A percentile compares a stretch with the other conserved stretches of the same genome.
These are phyloP conservation scores for Musa acuminata DNA, from an alignment of 176 grass and related monocot species.

Conservation along the genomic window DNA sequence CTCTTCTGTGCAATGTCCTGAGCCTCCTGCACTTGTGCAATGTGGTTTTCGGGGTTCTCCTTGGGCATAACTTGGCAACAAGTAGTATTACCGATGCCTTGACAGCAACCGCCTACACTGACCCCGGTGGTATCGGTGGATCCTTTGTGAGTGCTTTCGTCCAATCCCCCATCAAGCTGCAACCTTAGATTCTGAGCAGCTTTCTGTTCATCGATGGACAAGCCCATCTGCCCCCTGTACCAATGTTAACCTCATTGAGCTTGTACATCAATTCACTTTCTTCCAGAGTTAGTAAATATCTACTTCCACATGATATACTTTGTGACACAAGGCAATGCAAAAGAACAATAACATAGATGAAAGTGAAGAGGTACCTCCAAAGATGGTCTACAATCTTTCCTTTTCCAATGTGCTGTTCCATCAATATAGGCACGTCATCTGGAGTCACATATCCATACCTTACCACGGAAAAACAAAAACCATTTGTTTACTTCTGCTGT, in stretches of 20 bases:
- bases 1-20: neutral
- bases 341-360: neutral
- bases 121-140: neutral
- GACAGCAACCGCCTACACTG: slow-evolving; percentile 3
- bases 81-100: neutral
- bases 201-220: slow-evolving; percentile 85
- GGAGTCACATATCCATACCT: slow-evolving; percentile 99
- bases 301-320: neutral
- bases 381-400: slow-evolving; percentile 56
- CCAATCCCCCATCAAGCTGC: slow-evolving; percentile 29
- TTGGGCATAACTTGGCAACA: slow-evolving; percentile 16
- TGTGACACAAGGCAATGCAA: slow-evolving; percentile 2
- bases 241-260: too few species aligned
- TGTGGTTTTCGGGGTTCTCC: neutral
- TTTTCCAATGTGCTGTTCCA: slow-evolving; percentile 70
- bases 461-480: slow-evolving; percentile 36
- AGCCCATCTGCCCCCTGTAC: slow-evolving; percentile 75
- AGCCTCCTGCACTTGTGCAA: neutral
- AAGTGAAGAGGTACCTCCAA: neutral
- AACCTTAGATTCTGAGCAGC: slow-evolving; percentile 43
- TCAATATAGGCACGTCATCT: slow-evolving; percentile 73
- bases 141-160: slow-evolving; percentile 7
- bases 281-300: neutral
- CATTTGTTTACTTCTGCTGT: slow-evolving; percentile 2
- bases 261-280: too few species aligned